Evolutionary conservation across 2,329 filamentous ascomycete genomes (phyloP).

Genomic region (Bipolaris oryzae): DNA sequence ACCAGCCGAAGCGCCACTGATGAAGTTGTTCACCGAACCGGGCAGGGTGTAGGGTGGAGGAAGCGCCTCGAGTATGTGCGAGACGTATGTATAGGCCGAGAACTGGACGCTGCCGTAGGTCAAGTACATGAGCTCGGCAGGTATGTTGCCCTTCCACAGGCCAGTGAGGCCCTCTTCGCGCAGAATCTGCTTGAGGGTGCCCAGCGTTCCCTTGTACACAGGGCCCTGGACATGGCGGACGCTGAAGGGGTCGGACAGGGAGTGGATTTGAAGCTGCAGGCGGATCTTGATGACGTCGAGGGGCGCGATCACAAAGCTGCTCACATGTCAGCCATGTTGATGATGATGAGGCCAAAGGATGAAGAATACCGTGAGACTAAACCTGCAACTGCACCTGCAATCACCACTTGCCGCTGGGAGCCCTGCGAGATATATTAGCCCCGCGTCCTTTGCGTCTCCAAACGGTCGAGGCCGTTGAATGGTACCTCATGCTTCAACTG

Average conservation of each 20-base stretch:
- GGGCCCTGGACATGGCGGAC: conserved; percentile 55
- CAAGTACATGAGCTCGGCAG: conserved; percentile 92
- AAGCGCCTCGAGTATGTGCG: conserved; percentile 66
- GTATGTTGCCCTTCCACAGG: conserved; percentile 97
- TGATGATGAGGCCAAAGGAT: neutral
- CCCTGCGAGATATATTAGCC: conserved; percentile 54
- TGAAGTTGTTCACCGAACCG: conserved; percentile 74
- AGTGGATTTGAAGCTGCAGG: conserved; percentile 89
- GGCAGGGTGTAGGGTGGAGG: conserved; percentile 60
- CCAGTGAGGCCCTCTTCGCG: conserved; percentile 79
- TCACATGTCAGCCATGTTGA: conserved; percentile 9
- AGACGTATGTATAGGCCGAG: conserved; percentile 79
- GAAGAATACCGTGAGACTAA: conserved; percentile 80
- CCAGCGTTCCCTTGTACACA: conserved; percentile 75
- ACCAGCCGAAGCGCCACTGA: conserved; percentile 82
- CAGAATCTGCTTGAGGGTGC: conserved; percentile 77
- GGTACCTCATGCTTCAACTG: conserved; percentile 72
- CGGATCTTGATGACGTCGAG: conserved; percentile 98
- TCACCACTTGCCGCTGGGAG: conserved; percentile 68
- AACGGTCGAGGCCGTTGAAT: neutral
- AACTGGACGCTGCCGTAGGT: conserved; percentile 91
- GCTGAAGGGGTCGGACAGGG: conserved; percentile 73
- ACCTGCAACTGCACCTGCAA: conserved; percentile 75
- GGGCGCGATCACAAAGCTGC: conserved; percentile 87
- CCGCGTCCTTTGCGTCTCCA: neutral